Base-by-base conservation (phyloP, 352 stramenopile genomes). In the Globisporangium echinulatum region DNA sequence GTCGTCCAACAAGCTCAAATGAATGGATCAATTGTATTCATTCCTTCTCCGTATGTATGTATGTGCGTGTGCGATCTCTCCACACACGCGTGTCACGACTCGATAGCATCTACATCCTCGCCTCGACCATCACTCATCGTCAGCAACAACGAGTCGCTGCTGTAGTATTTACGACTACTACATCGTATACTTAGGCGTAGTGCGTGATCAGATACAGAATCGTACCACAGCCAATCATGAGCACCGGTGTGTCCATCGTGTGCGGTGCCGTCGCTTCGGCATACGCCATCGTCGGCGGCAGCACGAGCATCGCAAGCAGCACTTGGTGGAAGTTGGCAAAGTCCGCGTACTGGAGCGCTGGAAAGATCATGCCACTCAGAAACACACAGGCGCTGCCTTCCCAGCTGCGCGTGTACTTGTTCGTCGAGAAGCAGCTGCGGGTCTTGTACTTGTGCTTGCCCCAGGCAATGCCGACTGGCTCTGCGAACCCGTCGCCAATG, bases 381-480 rank as follows among this genome's bases (percentile, higher is more conserved):
- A 92, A 92, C 40, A 92, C 75, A 49, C 83, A 92, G 2, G 81
- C 80, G 36, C 76, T 88, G 58, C 83, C 83, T 62, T 92, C 83
- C 81, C 79, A 92, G 67, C 78, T 89, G 64, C 83, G 83, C 44
- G 79, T 90, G 74, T 92, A 92, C 69, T 87, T 88, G 65, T 87
- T 86, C 70, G 77, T 82, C 3, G 75, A 87, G 69, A 92, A 92
- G 58, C 80, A 90, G 59, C 76, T 80, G 64, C 69, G 79, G 39
- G 79, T 88, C 70, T 90, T 90, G 74, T 92, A 92, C 71, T 92
- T 92, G 80, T 92, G 83, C 52, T 77, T 79, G 39, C 83, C 83
- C 79, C 79, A 92, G 38, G 69, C 76, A 64, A 92, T 90, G 53
- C 83, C 80, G 37, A 92, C 80, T 36, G 83, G 80, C 58, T 92